Conservation (phyloP, 805 yeast species). For the Lipomyces yamadae region DNA sequence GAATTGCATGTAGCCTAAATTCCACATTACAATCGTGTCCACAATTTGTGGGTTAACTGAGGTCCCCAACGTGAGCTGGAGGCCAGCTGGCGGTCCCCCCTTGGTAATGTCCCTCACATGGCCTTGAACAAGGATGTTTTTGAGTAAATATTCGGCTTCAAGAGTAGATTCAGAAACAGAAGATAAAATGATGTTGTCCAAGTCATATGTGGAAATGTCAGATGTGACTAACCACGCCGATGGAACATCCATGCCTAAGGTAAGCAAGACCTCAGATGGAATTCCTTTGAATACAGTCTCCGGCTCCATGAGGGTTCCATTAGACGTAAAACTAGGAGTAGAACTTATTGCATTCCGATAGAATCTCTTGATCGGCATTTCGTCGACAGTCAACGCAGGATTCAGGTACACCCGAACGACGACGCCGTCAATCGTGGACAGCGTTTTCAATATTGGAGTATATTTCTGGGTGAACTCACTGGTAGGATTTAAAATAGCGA, state of each 20-base stretch:
- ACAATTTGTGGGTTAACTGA: conserved; percentile 42
- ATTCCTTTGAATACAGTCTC: conserved; percentile 51
- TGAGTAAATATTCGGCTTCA: conserved; percentile 56
- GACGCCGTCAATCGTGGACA: conserved; percentile 56
- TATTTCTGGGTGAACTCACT: conserved; percentile 70
- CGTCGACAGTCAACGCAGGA: conserved; percentile 55
- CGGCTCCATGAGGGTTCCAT: conserved; percentile 43
- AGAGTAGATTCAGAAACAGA: conserved; percentile 45
- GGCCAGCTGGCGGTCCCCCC: conserved; percentile 56
- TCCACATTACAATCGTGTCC: conserved; percentile 76
- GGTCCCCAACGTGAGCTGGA: conserved; percentile 52
- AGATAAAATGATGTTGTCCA: conserved; percentile 63
- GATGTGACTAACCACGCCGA: conserved; percentile 69
- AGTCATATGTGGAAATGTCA: conserved; percentile 58
- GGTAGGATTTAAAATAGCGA: conserved; percentile 72
- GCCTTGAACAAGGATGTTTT: conserved; percentile 70
- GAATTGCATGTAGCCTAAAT: conserved; percentile 83
- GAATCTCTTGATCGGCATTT: conserved; percentile 60
- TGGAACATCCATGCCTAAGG: conserved; percentile 64
- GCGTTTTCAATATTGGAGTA: conserved; percentile 51
- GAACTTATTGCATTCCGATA: conserved; percentile 56
- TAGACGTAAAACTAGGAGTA: conserved; percentile 41
- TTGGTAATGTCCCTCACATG: conserved; percentile 56
- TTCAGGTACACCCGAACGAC: conserved; percentile 60
- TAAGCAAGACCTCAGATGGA: conserved; percentile 59